Evolutionary conservation across 257 asterid species (phyloP).

Genomic region (Lycium barbarum): DNA sequence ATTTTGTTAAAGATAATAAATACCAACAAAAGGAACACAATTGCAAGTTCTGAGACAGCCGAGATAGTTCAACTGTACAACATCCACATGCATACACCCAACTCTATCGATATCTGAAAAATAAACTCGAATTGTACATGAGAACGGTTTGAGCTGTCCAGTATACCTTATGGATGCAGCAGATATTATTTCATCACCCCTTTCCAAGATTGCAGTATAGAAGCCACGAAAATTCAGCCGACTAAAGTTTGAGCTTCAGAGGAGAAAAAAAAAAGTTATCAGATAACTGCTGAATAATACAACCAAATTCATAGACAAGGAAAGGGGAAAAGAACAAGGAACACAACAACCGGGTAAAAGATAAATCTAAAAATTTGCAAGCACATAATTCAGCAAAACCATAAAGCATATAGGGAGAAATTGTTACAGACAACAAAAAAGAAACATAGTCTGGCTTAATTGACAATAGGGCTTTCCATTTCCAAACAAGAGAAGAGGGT

Average conservation of each 20-base stretch:
- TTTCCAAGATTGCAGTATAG: conserved; percentile 85
- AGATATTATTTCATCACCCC: conserved; percentile 88
- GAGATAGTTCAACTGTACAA: conserved; percentile 5
- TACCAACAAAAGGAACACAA: conserved; percentile 24
- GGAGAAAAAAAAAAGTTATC: not conserved
- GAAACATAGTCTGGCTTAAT: not conserved
- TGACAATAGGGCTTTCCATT: not conserved
- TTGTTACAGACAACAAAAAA: not conserved
- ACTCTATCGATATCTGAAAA: conserved; percentile 21
- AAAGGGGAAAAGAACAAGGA: not conserved
- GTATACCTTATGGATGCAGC: conserved; percentile 87
- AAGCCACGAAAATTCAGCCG: conserved; percentile 83
- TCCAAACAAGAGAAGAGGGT: not conserved
- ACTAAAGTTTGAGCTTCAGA: conserved; percentile 75
- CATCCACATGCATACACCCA: conserved; percentile 17
- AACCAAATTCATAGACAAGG: not conserved
- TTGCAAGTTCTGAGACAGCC: not conserved
- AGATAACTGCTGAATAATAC: conserved; percentile 21
- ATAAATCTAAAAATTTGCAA: not conserved
- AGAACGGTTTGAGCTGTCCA: not conserved
- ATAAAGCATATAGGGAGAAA: conserved; percentile 26
- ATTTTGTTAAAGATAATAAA: conserved; percentile 2
- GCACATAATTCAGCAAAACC: conserved; percentile 3
- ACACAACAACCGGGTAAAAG: conserved; percentile 4
- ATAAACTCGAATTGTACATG: conserved; percentile 1